phyloP scores from a whole-genome alignment of 345 rosid species.

The Lepidium didymum region DNA sequence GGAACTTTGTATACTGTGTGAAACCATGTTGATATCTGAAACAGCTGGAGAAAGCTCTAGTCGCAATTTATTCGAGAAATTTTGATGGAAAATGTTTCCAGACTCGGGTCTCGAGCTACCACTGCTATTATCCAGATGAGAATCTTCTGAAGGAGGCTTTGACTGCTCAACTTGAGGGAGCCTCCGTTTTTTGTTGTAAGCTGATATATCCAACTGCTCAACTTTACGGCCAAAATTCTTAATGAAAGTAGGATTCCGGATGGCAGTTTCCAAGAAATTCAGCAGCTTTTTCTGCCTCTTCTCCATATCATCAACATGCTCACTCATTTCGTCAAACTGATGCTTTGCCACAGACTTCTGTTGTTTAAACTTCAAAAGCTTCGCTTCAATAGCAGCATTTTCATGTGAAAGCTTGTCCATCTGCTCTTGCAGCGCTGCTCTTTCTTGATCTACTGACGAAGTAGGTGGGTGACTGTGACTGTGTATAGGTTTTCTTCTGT shows the following conservation, averaged over 20 bases:
- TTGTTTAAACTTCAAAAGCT: slow-evolving; percentile 41
- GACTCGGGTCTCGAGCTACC: slow-evolving; percentile 53
- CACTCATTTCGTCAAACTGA: slow-evolving; percentile 53
- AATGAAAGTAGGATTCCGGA: slow-evolving; percentile 48
- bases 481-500: slow-evolving; percentile 80
- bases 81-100: slow-evolving; percentile 61
- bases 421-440: slow-evolving; percentile 61
- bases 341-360: slow-evolving; percentile 52
- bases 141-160: slow-evolving; percentile 51
- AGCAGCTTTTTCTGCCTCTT: slow-evolving; percentile 60
- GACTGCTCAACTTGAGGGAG: slow-evolving; percentile 56
- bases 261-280: slow-evolving; percentile 48
- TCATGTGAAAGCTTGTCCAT: slow-evolving; percentile 66
- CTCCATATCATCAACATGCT: slow-evolving; percentile 48
- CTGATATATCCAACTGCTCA: slow-evolving; percentile 61
- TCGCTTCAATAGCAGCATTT: slow-evolving; percentile 60
- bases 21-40: slow-evolving; percentile 78
- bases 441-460: slow-evolving; percentile 49
- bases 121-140: slow-evolving; percentile 49
- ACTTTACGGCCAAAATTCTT: slow-evolving; percentile 52
- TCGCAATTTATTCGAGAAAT: slow-evolving; percentile 67
- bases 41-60: slow-evolving; percentile 75
- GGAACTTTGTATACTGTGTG: slow-evolving; percentile 77
- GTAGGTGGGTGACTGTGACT: slow-evolving; percentile 78
- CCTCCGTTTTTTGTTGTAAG: slow-evolving; percentile 73